Evolutionary conservation across 192 early-diverging fungal genomes (phyloP).

Genomic region (Backusella circina): DNA sequence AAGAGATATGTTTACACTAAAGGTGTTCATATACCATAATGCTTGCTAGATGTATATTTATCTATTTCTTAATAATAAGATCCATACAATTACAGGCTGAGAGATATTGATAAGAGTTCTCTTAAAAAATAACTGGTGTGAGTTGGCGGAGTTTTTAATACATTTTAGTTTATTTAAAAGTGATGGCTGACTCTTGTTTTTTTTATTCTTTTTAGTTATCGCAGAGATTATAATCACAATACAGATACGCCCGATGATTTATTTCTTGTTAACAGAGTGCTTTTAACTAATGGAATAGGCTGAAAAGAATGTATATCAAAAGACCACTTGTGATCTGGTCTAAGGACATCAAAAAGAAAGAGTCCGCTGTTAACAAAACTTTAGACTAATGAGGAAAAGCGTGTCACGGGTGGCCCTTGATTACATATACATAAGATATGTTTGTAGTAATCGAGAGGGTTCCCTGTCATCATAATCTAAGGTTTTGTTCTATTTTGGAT

Average conservation of each 20-base stretch:
- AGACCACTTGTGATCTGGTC: background rate
- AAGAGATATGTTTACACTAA: too few relatives aligned
- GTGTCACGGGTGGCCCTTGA: background rate
- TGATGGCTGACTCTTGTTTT: background rate
- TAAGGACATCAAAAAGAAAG: background rate
- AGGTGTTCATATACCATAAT: background rate
- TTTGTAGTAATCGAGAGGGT: background rate
- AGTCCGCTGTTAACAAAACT: background rate
- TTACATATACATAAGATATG: background rate
- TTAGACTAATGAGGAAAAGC: background rate
- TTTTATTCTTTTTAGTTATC: background rate
- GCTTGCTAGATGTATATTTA: background rate
- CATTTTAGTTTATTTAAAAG: background rate
- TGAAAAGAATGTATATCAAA: too few relatives aligned
- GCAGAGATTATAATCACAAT: background rate
- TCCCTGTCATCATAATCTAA: background rate
- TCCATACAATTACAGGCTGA: background rate
- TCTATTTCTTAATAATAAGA: background rate
- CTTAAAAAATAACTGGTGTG: background rate
- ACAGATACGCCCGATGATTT: background rate
- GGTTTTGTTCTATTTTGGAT: background rate
- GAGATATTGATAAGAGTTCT: background rate
- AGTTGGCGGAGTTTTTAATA: background rate
- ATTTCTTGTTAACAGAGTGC: background rate
- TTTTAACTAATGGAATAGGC: too few relatives aligned